phyloP scores from a whole-genome alignment of 169 alveolate genomes.

The Plasmodium vinckei region DNA sequence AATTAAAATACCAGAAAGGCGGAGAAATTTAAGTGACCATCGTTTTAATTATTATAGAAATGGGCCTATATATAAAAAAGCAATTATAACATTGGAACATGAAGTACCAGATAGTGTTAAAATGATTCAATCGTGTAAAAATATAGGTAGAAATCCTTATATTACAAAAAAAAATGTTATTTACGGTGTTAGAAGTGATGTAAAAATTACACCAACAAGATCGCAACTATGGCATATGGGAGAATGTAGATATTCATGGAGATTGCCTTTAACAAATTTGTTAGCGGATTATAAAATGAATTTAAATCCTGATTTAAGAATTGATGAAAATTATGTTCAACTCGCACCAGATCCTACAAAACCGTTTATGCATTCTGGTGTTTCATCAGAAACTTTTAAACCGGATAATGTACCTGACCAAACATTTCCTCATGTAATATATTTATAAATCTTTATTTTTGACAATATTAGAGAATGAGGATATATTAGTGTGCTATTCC shows the following conservation, averaged over 20 bases:
- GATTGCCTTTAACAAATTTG: constrained; percentile 83
- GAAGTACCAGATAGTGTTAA: constrained; percentile 90
- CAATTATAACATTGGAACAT: constrained; percentile 89
- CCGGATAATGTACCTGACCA: constrained; percentile 61
- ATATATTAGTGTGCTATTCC: neutral
- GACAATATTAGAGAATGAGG: neutral
- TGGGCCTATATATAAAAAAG: constrained; percentile 91
- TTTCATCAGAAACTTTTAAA: constrained; percentile 70
- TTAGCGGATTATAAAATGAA: constrained; percentile 80
- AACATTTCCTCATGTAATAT: constrained; percentile 55
- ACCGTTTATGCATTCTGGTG: constrained; percentile 76
- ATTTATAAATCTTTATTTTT: neutral
- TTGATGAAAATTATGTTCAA: constrained; percentile 69
- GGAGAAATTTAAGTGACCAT: constrained; percentile 81
- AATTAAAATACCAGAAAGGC: constrained; percentile 86
- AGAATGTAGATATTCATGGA: constrained; percentile 81
- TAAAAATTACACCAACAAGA: constrained; percentile 78
- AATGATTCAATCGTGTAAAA: constrained; percentile 87
- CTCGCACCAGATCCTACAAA: constrained; percentile 63
- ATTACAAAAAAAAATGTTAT: constrained; percentile 87
- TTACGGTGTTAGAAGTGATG: constrained; percentile 82
- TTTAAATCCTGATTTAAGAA: constrained; percentile 67
- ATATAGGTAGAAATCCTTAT: constrained; percentile 87
- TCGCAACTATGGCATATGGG: constrained; percentile 78
- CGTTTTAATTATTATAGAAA: constrained; percentile 85